Evolutionary conservation across 2,329 filamentous ascomycete genomes (phyloP).

Genomic region (Xylaria sp.): DNA sequence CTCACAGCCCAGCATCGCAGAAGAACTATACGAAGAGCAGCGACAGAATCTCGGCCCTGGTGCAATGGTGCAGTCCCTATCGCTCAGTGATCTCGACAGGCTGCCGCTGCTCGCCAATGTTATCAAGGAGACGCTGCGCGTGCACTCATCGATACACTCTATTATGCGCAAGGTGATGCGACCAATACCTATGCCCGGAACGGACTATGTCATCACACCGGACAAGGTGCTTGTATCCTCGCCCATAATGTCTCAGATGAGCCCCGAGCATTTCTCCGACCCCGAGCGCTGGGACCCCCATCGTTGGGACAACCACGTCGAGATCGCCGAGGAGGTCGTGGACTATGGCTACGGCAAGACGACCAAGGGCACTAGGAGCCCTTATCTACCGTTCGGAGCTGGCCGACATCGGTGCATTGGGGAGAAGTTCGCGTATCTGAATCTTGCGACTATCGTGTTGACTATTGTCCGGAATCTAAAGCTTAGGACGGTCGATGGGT

Average conservation of each 20-base stretch:
- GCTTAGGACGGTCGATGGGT: slow-evolving; percentile 62
- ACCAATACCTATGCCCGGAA: slow-evolving; percentile 64
- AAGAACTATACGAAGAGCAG: slow-evolving; percentile 74
- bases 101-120: slow-evolving; percentile 67
- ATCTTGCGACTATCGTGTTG: slow-evolving; percentile 68
- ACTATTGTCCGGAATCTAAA: slow-evolving; percentile 67
- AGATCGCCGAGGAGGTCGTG: slow-evolving; percentile 26
- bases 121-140: slow-evolving; percentile 74
- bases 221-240: slow-evolving; percentile 52
- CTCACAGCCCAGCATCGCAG: slow-evolving; percentile 69
- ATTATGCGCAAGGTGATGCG: slow-evolving; percentile 76
- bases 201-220: slow-evolving; percentile 61
- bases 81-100: slow-evolving; percentile 63
- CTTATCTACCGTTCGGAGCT: slow-evolving; percentile 75
- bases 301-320: slow-evolving; percentile 59
- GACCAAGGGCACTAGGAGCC: slow-evolving; percentile 44
- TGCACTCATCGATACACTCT: slow-evolving; percentile 75
- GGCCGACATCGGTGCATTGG: slow-evolving; percentile 77
- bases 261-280: slow-evolving; percentile 66
- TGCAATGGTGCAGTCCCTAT: slow-evolving; percentile 45
- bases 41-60: slow-evolving; percentile 56
- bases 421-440: slow-evolving; percentile 76
- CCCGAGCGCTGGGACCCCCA: slow-evolving; percentile 65
- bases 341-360: slow-evolving; percentile 42
- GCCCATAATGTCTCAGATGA: slow-evolving; percentile 51